Percentiles rank a stretch among this genome's conserved stretches.
Conservation (phyloP, 768 basidiomycete genomes). For the Amyloporia xantha region DNA sequence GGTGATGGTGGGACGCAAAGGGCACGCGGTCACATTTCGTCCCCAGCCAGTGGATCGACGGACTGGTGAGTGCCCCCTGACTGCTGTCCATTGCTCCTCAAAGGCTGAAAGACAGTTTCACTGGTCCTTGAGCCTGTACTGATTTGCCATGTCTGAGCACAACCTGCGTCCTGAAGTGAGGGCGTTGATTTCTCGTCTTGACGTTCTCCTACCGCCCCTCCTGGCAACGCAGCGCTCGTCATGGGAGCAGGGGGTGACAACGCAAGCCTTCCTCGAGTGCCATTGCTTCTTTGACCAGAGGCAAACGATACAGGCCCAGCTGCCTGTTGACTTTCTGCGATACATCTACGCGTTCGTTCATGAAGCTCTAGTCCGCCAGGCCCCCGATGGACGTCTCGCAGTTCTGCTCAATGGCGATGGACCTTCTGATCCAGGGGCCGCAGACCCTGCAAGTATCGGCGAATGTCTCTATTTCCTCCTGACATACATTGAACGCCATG, state of each 20-base stretch:
- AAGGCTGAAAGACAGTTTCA: too few species aligned
- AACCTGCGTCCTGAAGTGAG: conserved; percentile 1
- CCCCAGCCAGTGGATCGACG: too few species aligned
- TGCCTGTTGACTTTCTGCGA: conserved; percentile 5
- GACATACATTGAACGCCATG: not conserved
- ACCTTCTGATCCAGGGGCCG: conserved; percentile 11
- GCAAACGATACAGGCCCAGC: not conserved
- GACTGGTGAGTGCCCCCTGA: too few species aligned
- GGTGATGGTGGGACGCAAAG: not conserved
- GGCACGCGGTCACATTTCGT: too few species aligned
- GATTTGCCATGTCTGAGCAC: too few species aligned
- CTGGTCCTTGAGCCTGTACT: too few species aligned
- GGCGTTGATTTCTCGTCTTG: not conserved
- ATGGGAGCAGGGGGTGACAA: conserved; percentile 19
- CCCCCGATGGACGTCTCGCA: conserved; percentile 10
- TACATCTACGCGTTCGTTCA: conserved; percentile 14
- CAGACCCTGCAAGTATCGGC: conserved; percentile 15
- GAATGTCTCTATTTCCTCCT: conserved; percentile 13
- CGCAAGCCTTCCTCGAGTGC: conserved; percentile 16
- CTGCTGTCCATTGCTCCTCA: too few species aligned
- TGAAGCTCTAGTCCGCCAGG: conserved; percentile 14
- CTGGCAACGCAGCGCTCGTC: conserved; percentile 16
- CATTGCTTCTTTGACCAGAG: conserved; percentile 2
- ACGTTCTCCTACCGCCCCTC: conserved; percentile 10
- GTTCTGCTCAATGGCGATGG: conserved; percentile 14